Base-by-base conservation (phyloP, 148 eudicot genomes). In the Persicaria maculosa region DNA sequence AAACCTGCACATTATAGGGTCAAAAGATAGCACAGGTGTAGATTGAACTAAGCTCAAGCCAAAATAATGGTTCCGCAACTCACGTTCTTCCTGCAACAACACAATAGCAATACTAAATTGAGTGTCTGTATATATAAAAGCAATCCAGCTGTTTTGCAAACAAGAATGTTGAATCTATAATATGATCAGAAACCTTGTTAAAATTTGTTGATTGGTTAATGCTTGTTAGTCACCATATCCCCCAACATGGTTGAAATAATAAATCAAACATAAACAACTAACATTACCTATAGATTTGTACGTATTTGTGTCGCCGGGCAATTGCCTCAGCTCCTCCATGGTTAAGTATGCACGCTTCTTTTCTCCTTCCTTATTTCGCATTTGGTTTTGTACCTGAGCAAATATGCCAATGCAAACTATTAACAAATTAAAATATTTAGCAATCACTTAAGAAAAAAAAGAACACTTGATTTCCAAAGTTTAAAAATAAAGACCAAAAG, bases 261-360 rank as follows among this genome's bases (percentile, higher is more conserved):
- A 36, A 67, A 7, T 45, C 2, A 19, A 68, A 44, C 50, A 68
- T 7, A 69, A 46, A 68, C 7, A 16, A 7, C 5, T 20, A n/a
- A 4, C 22, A 16, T 44, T 45, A 92, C 98, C 98, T 58, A 96
- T 90, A 53, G 99, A 88, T 80, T 96, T 96, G 82, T 92, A 96
- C 14, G 99, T 96, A 78, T 92, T 96, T 53, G 97, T 90, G 81
- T 85, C 94, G 81, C 86, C 93, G 71, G 99, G 85, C 80, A 96
- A 67, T 70, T 83, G 91, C 55, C 81, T 81, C 80, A 96, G 81
- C 85, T 96, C 99, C 84, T 96, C 99, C 84, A 96, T 83, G 64
- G 97, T 90, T 65, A 92, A 83, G 82, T 87, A 96, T 40, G 97
- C 99, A 64, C 99, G 91, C 81, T 96, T 96, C 86, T 88, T 96